Evolutionary conservation across 2,329 filamentous ascomycete genomes (phyloP).

Genomic region (Piedraia hortae): DNA sequence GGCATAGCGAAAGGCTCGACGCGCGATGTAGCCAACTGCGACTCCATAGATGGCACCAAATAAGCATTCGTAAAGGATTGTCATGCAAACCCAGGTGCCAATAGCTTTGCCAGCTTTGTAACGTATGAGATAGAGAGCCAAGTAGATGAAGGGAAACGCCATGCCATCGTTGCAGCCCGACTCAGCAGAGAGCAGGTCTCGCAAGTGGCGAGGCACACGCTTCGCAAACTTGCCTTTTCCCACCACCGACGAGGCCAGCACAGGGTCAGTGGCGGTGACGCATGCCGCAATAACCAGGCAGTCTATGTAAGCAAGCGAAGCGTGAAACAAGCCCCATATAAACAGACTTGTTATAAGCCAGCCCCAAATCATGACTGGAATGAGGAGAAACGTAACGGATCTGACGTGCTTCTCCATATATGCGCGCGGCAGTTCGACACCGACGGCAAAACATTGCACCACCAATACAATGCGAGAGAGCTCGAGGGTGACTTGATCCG

Average conservation of each 20-base stretch:
- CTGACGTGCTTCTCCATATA: constrained; percentile 98
- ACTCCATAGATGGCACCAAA: constrained; percentile 82
- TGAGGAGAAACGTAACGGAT: constrained; percentile 61
- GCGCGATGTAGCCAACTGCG: constrained; percentile 59
- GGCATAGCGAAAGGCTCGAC: constrained; percentile 68
- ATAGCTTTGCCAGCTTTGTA: constrained; percentile 46
- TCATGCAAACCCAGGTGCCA: constrained; percentile 69
- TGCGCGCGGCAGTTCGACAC: constrained; percentile 66
- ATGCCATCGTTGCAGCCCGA: constrained; percentile 98
- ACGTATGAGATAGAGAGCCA: constrained; percentile 68
- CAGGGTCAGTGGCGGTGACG: constrained; percentile 89
- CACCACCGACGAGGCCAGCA: constrained; percentile 87
- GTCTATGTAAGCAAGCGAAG: constrained; percentile 62
- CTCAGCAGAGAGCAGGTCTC: constrained; percentile 82
- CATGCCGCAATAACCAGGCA: constrained; percentile 69
- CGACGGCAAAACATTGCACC: constrained; percentile 77
- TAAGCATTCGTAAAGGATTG: constrained; percentile 82
- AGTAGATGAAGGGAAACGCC: constrained; percentile 94
- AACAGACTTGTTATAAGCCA: constrained; percentile 84
- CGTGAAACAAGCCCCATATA: constrained; percentile 66
- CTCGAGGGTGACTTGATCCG: constrained; percentile 66
- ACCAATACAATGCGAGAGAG: constrained; percentile 74
- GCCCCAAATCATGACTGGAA: constrained; percentile 93
- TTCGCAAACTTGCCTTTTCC: constrained; percentile 98
- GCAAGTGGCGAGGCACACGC: constrained; percentile 84